Evolutionary conservation across 805 yeast genomes (phyloP).

Genomic region (Maudiozyma pseudohumilis): DNA sequence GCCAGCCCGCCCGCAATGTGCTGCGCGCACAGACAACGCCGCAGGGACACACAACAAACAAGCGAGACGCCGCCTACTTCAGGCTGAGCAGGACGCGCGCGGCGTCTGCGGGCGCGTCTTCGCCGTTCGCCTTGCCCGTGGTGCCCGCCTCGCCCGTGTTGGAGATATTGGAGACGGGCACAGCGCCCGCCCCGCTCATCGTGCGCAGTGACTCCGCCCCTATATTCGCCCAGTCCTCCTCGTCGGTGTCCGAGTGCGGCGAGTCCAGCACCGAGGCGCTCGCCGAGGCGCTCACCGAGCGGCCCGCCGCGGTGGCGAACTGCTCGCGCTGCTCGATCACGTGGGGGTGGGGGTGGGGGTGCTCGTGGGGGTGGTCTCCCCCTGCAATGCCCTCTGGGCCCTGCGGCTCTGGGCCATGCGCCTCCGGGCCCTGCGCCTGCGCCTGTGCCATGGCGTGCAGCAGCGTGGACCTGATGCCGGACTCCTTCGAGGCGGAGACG

Average conservation of each 20-base stretch:
- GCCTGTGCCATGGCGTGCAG: constrained; percentile 5
- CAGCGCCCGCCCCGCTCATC: constrained; percentile 8
- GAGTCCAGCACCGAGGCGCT: neutral
- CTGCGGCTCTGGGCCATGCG: too few species aligned
- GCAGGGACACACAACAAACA: too few species aligned
- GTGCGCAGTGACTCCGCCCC: constrained; percentile 63
- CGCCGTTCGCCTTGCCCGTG: neutral
- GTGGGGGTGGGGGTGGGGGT: neutral
- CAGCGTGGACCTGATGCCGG: constrained; percentile 25
- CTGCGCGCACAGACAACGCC: too few species aligned
- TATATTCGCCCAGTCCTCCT: constrained; percentile 91
- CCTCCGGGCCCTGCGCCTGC: too few species aligned
- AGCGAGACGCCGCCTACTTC: neutral
- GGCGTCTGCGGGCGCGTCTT: constrained; percentile 9
- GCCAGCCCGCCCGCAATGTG: too few species aligned
- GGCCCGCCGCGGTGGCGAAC: constrained; percentile 11
- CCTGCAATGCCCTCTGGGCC: too few species aligned
- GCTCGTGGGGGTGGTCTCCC: neutral
- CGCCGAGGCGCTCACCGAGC: too few species aligned
- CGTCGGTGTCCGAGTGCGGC: constrained; percentile 67
- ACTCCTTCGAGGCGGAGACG: constrained; percentile 29
- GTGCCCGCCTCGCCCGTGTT: too few species aligned
- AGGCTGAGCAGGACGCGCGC: constrained; percentile 6
- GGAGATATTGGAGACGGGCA: too few species aligned
- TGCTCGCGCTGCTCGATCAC: constrained; percentile 1